Percentiles rank a stretch among this genome's conserved stretches.
Evolutionary conservation across 805 yeast genomes (phyloP).

Genomic region (Hanseniaspora valbyensis): DNA sequence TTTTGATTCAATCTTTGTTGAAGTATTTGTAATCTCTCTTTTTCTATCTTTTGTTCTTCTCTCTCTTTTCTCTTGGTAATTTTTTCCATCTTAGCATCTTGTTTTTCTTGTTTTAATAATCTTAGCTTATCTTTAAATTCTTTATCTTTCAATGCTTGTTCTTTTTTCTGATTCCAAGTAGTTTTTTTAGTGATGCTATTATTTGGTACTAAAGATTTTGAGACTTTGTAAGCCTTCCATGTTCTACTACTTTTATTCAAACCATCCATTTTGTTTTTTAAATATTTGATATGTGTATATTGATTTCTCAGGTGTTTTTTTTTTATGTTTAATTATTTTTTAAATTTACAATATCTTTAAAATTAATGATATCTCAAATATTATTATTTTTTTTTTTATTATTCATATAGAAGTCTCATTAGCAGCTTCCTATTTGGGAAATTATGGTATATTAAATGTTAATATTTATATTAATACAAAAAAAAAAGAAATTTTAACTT

Average conservation of each 20-base stretch:
- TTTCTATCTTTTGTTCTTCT: conserved; percentile 72
- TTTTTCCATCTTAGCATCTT: conserved; percentile 42
- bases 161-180: conserved; percentile 57
- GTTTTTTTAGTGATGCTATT: conserved; percentile 27
- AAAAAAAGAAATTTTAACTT: background rate
- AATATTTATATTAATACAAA: too few relatives aligned
- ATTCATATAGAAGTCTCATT: background rate
- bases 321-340: background rate
- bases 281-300: background rate
- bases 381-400: background rate
- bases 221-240: conserved; percentile 66
- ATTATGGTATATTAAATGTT: too few relatives aligned
- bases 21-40: conserved; percentile 72
- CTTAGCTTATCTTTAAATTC: conserved; percentile 58
- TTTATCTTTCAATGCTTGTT: conserved; percentile 52
- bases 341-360: too few relatives aligned
- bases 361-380: too few relatives aligned
- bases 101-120: conserved; percentile 71
- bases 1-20: conserved; percentile 85
- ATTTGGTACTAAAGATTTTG: conserved; percentile 27
- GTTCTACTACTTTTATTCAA: conserved; percentile 51
- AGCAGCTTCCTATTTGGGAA: background rate
- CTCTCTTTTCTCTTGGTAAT: conserved; percentile 55
- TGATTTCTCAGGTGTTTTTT: background rate
- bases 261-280: conserved; percentile 30